Conservation (phyloP, 164 flowering plant genomes). For the Magnolia kwangsiensis region DNA sequence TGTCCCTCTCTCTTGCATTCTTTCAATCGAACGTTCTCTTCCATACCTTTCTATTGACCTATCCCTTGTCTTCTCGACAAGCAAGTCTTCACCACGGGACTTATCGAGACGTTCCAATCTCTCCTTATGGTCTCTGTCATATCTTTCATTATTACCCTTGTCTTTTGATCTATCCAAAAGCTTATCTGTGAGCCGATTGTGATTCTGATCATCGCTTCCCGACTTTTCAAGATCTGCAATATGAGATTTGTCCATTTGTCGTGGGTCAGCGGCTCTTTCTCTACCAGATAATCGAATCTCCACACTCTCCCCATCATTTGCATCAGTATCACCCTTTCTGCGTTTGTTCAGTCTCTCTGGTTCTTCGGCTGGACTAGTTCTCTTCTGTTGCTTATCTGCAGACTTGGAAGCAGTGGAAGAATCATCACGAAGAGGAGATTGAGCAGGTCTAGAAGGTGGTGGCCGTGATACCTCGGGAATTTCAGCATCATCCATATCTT, state of each 20-base stretch:
- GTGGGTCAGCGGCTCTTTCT: conserved; percentile 54
- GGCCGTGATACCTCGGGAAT: conserved; percentile 40
- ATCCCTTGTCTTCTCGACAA: conserved; percentile 60
- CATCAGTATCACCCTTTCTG: conserved; percentile 76
- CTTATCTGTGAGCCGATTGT: conserved; percentile 45
- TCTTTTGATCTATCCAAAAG: conserved; percentile 65
- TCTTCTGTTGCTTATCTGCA: conserved; percentile 69
- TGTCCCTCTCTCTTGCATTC: conserved; percentile 47
- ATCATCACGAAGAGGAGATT: conserved; percentile 67
- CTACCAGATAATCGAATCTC: conserved; percentile 56
- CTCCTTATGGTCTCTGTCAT: conserved; percentile 77
- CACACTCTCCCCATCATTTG: conserved; percentile 51
- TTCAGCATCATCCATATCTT: conserved; percentile 48
- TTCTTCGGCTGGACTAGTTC: conserved; percentile 72
- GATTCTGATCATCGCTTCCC: conserved; percentile 50
- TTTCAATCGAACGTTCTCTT: conserved; percentile 84
- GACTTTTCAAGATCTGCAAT: conserved; percentile 45
- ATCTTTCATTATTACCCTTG: conserved; percentile 56
- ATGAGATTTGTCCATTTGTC: conserved; percentile 34
- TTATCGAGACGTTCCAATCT: conserved; percentile 65
- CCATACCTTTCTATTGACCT: conserved; percentile 82
- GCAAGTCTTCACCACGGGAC: conserved; percentile 55
- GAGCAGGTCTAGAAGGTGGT: conserved; percentile 42
- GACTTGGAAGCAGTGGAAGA: conserved; percentile 38
- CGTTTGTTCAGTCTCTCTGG: conserved; percentile 66